Conservation (phyloP, 192 early-diverging fungal genomes). For the Martensiomyces pterosporus region DNA sequence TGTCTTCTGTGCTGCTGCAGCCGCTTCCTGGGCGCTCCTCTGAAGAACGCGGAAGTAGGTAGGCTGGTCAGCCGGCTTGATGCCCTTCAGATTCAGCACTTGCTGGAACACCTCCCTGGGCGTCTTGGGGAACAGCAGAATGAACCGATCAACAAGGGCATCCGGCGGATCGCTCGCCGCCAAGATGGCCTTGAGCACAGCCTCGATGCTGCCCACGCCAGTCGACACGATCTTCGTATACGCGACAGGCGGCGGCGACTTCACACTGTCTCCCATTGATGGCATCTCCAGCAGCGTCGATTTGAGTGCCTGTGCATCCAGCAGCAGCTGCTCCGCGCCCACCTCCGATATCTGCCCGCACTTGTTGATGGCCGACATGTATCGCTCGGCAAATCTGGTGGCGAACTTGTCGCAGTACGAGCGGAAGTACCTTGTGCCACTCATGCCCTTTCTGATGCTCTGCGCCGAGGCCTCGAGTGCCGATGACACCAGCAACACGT, state of each 20-base stretch:
- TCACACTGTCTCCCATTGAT: slow-evolving; percentile 54
- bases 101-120: slow-evolving; percentile 68
- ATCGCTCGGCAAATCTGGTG: slow-evolving; percentile 72
- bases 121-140: slow-evolving; percentile 76
- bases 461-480: slow-evolving; percentile 55
- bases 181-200: slow-evolving; percentile 86
- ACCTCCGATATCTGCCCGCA: slow-evolving; percentile 87
- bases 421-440: slow-evolving; percentile 71
- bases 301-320: slow-evolving; percentile 93
- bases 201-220: slow-evolving; percentile 77
- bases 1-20: neutral
- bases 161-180: slow-evolving; percentile 77
- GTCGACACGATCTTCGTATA: slow-evolving; percentile 80
- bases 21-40: neutral
- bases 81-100: slow-evolving; percentile 81
- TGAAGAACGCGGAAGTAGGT: slow-evolving; percentile 27
- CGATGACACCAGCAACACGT: slow-evolving; percentile 66
- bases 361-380: slow-evolving; percentile 62
- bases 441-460: slow-evolving; percentile 59
- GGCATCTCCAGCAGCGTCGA: slow-evolving; percentile 74
- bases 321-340: slow-evolving; percentile 92
- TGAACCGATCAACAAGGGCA: slow-evolving; percentile 82
- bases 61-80: slow-evolving; percentile 59
- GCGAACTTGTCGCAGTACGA: slow-evolving; percentile 92
- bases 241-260: slow-evolving; percentile 39